Conservation (phyloP, 495 filamentous ascomycete species). For the Evernia prunastri region DNA sequence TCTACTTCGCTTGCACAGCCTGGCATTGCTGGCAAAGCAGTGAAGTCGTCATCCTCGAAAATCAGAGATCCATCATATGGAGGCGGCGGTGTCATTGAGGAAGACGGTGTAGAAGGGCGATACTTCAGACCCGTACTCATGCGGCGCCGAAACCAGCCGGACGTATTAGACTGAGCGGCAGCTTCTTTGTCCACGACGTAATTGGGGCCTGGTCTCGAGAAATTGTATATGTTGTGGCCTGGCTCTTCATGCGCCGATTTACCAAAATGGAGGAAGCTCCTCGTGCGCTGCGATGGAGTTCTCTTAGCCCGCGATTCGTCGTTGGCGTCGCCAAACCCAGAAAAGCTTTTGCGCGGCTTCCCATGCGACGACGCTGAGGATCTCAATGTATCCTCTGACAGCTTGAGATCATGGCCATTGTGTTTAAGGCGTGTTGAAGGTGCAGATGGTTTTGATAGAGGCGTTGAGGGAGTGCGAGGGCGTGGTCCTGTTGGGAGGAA, state of each 20-base stretch:
- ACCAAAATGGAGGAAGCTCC: conserved; percentile 15
- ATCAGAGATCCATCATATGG: not conserved
- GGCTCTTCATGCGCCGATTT: not conserved
- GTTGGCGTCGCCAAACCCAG: conserved; percentile 40
- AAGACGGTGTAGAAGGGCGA: conserved; percentile 3
- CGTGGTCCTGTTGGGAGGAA: conserved; percentile 10
- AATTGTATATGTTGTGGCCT: not conserved
- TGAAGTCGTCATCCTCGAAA: conserved; percentile 8
- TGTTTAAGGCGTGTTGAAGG: not conserved
- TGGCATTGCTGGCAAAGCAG: conserved; percentile 15
- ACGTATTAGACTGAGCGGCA: not conserved
- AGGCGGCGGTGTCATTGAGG: not conserved
- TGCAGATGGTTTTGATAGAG: not conserved
- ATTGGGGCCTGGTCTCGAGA: conserved; percentile 4
- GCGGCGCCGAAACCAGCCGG: conserved; percentile 22
- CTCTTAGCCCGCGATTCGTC: conserved; percentile 17
- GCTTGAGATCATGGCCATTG: not conserved
- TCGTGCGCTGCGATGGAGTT: conserved; percentile 10
- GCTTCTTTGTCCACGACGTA: conserved; percentile 1
- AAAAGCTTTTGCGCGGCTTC: conserved; percentile 38
- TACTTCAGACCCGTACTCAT: conserved; percentile 16
- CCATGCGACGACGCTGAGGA: conserved; percentile 3
- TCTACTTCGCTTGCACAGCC: conserved; percentile 23
- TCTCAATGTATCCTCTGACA: not conserved
- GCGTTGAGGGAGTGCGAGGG: conserved; percentile 8